Evolutionary conservation across 2,329 filamentous ascomycete species (phyloP), one percentile per base, ranked within the genome.

Genomic region (Diatrype stigma): DNA sequence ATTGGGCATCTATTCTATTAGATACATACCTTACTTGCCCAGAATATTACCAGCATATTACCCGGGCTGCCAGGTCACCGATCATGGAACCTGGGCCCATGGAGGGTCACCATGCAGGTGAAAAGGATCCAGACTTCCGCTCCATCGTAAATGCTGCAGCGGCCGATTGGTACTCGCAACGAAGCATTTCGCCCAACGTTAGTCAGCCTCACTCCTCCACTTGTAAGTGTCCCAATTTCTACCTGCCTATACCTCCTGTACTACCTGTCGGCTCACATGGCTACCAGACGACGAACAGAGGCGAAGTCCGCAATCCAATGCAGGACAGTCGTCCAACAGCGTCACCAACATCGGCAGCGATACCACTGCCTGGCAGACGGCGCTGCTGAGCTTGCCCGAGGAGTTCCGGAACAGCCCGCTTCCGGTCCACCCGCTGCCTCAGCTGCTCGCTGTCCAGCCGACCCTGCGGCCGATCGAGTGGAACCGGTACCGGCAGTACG

Each of bases 401-500:
- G 61, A 60, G 26, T 58, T 60, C 10, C 53, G 47, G 44, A 53
- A 48, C 34, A 46, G 34, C 2, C 14, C 35, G 6, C 46, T 47
- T 28, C 58, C 59, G 6, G 10, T 51, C 19, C 58, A 65, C 32
- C 56, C 60, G 23, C 56, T 66, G n/a, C 48, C 61, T 2, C 51
- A 55, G 23, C 56, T 56, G 47, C 56, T 66, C 2, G 45, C 52
- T 1, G 34, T 52, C 10, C 58, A 63, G 47, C 61, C 57, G 3
- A 54, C 59, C 19, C 21, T 65, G 19, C 57, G 63, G 12, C 49
- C 47, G 16, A 53, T 63, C 21, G 62, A 65, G 42, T 66, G 63
- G 63, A 65, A 66, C 48, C 50, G 47, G 38, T 59, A 60, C 34
- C 62, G 63, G 14, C 57, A 58, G 42, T 52, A 59, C 30, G 61